Conservation (phyloP, 2,329 filamentous ascomycete genomes). For the Cytospora paraplurivora region DNA sequence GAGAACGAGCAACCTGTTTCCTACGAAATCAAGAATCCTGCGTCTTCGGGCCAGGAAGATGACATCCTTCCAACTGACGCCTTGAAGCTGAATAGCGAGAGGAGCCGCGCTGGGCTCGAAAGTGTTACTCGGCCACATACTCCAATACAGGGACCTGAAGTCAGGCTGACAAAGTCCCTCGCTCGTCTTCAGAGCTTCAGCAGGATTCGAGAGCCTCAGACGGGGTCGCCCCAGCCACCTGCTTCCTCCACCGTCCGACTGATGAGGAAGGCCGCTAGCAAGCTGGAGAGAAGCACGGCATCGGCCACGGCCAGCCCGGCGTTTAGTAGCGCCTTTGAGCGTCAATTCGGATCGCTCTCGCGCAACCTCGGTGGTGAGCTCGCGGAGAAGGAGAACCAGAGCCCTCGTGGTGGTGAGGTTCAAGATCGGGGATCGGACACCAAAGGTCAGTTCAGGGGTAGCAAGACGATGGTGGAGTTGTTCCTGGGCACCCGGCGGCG, state of each 20-base stretch:
- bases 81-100: not conserved
- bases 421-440: not conserved
- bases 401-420: not conserved
- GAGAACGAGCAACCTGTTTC: conserved; percentile 21
- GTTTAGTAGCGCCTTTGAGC: conserved; percentile 23
- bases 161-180: conserved; percentile 18
- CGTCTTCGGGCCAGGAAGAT: not conserved
- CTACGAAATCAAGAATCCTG: not conserved
- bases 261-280: conserved; percentile 21
- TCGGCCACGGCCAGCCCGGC: conserved; percentile 19
- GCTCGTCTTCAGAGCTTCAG: conserved; percentile 8
- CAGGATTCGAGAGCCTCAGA: conserved; percentile 13
- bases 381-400: conserved; percentile 22
- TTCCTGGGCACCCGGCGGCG: conserved; percentile 24
- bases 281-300: conserved; percentile 1
- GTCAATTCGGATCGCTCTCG: conserved; percentile 21
- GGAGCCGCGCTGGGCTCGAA: not conserved
- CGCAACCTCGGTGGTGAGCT: not conserved
- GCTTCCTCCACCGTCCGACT: conserved; percentile 23
- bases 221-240: conserved; percentile 18
- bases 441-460: conserved; percentile 6
- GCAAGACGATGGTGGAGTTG: conserved; percentile 27
- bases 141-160: conserved; percentile 9
- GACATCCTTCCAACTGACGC: not conserved
- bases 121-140: conserved; percentile 2